Base-by-base conservation (phyloP, 1,284 basidiomycete genomes). In the Ganoderma multipileum region DNA sequence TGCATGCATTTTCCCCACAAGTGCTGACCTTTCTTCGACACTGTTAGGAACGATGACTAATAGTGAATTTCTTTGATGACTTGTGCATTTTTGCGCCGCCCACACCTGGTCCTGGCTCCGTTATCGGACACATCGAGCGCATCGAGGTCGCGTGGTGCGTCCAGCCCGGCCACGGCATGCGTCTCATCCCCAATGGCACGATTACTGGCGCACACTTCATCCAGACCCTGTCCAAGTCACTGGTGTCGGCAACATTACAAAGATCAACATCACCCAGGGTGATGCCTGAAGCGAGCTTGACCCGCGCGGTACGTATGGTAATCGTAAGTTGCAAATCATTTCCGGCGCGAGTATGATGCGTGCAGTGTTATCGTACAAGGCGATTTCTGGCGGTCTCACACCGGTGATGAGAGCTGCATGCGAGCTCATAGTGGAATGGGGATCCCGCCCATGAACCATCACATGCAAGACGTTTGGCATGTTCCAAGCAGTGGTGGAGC, bases 171-270 rank as follows among this genome's bases (percentile, higher is more conserved):
- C 87, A 87, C 66, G 91, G 91, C 28, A 89, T 90, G 5, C 89
- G 91, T 57, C 79, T 94, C 69, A 94, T 96, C 72, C 94, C 94
- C 26, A 85, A 89, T 67, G 93, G 91, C 26, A 82, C 92, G 20
- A 88, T 95, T 76, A 83, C 81, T 23, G 89, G 89, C 64, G 93
- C 89, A n/a, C 92, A 93, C 77, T 90, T 89, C 72, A 82, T 89
- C 68, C 83, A 87, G 76, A 88, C 94, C 6, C 86, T 89, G 83
- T 93, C 30, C 91, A 93, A 76, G 80, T 92, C 66, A 90, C 88
- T 61, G 92, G 90, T 61, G 79, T 84, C 60, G 91, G 91, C 33
- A 86, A 94, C 74, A 78, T 93, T 65, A 92, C 91, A 6, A 81
- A 82, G 69, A 76, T 94, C 69, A 92, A 93, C 75, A 83, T 93